These are phyloP conservation scores for Phylloporus rhodoxanthus DNA, from an alignment of 768 basidiomycete species.

Conservation along the genomic window DNA sequence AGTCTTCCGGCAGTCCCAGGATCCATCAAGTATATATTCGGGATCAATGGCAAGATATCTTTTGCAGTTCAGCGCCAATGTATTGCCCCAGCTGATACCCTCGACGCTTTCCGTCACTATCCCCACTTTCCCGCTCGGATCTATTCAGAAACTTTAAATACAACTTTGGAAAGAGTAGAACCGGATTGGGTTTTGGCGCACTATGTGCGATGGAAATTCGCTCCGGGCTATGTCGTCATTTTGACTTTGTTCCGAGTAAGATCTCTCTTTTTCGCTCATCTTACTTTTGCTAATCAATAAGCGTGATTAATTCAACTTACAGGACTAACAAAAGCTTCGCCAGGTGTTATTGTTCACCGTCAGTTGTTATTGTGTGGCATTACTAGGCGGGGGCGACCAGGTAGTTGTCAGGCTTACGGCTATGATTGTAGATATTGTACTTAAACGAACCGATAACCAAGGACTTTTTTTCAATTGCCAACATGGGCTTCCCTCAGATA, in stretches of 20 bases:
- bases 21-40: conserved; percentile 5
- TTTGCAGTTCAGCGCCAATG: conserved; percentile 4
- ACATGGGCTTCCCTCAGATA: background rate
- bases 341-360: too few relatives aligned
- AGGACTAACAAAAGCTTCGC: background rate
- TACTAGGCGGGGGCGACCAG: too few relatives aligned
- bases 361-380: too few relatives aligned
- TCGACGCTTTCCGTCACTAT: conserved; percentile 5
- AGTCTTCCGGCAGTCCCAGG: background rate
- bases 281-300: too few relatives aligned
- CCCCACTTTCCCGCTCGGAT: conserved; percentile 7
- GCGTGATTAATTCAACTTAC: too few relatives aligned
- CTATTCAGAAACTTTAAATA: background rate
- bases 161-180: background rate
- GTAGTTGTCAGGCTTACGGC: too few relatives aligned
- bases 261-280: too few relatives aligned
- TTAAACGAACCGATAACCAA: too few relatives aligned
- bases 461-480: too few relatives aligned
- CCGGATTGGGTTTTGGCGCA: background rate
- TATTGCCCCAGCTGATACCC: background rate
- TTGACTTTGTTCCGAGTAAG: background rate
- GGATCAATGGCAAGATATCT: background rate
- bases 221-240: background rate
- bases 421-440: too few relatives aligned
- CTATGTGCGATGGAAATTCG: background rate